phyloP scores from a whole-genome alignment of 2,329 filamentous ascomycete genomes.

The Periconia sp. region DNA sequence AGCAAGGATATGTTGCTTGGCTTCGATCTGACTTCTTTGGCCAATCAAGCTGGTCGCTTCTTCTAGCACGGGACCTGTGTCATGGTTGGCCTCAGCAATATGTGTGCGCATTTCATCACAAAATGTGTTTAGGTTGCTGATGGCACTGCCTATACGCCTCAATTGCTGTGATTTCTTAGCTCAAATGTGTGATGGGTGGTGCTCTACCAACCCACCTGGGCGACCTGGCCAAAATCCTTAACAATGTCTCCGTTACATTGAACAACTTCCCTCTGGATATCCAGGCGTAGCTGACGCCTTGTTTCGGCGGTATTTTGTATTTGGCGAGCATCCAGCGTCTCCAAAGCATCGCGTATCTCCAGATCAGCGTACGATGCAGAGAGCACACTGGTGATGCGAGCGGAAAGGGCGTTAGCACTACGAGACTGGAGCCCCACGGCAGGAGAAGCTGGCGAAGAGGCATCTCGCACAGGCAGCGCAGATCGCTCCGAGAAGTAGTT shows the following conservation, averaged over 20 bases:
- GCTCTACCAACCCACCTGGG: constrained; percentile 61
- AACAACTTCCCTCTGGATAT: constrained; percentile 90
- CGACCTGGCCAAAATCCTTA: constrained; percentile 83
- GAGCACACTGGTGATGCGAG: constrained; percentile 80
- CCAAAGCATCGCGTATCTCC: constrained; percentile 83
- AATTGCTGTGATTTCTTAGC: constrained; percentile 67
- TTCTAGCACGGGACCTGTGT: constrained; percentile 72
- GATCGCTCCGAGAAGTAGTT: constrained; percentile 37
- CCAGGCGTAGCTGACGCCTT: constrained; percentile 75
- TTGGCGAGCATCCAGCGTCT: constrained; percentile 72
- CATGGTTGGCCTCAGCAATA: constrained; percentile 71
- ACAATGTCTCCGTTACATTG: constrained; percentile 89
- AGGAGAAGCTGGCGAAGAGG: constrained; percentile 28
- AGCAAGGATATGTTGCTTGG: constrained; percentile 74
- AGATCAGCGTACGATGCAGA: constrained; percentile 91
- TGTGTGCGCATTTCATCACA: constrained; percentile 80
- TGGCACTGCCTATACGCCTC: constrained; percentile 75
- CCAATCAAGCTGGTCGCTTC: constrained; percentile 75
- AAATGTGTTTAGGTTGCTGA: constrained; percentile 75
- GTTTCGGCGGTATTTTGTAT: constrained; percentile 75
- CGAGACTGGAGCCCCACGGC: constrained; percentile 24
- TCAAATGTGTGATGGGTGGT: background rate
- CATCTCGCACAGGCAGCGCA: constrained; percentile 27
- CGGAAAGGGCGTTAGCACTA: constrained; percentile 68
- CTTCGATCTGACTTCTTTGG: constrained; percentile 73